Conservation (phyloP, 2,329 filamentous ascomycete genomes). For the Seiridium cupressi region DNA sequence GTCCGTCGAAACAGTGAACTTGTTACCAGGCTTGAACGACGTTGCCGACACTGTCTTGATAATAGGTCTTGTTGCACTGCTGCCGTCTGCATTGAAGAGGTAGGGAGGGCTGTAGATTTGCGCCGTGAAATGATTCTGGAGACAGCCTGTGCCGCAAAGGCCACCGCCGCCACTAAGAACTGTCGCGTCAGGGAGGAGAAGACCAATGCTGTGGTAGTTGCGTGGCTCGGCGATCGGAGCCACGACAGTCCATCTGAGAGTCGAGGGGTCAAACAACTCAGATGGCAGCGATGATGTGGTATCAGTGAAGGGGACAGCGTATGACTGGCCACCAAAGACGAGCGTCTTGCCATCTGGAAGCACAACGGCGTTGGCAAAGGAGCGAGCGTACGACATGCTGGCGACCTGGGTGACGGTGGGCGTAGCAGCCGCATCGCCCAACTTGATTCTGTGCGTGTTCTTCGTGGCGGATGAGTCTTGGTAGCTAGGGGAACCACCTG, state of each 20-base stretch:
- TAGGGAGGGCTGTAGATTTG: slow-evolving; percentile 53
- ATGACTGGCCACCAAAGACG: slow-evolving; percentile 36
- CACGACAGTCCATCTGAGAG: slow-evolving; percentile 30
- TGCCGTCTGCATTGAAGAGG: slow-evolving; percentile 41
- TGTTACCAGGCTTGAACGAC: slow-evolving; percentile 28
- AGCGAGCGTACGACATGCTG: slow-evolving; percentile 34
- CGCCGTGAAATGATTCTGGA: slow-evolving; percentile 46
- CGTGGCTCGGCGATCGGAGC: slow-evolving; percentile 31
- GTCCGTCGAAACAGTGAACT: slow-evolving; percentile 29
- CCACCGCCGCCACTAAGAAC: slow-evolving; percentile 48
- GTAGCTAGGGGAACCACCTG: slow-evolving; percentile 45
- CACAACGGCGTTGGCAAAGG: slow-evolving; percentile 38
- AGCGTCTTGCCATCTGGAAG: slow-evolving; percentile 42
- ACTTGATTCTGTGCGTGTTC: slow-evolving; percentile 44
- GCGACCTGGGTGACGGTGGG: slow-evolving; percentile 28
- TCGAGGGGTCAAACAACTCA: slow-evolving; percentile 38
- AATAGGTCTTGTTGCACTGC: slow-evolving; percentile 32
- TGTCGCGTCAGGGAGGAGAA: slow-evolving; percentile 42
- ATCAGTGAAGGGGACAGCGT: slow-evolving; percentile 36
- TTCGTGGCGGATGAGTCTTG: slow-evolving; percentile 33
- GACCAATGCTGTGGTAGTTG: slow-evolving; percentile 41
- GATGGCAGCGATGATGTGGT: slow-evolving; percentile 30
- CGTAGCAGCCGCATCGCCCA: slow-evolving; percentile 24
- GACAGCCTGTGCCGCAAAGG: slow-evolving; percentile 40
- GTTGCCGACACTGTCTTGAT: slow-evolving; percentile 32